These are phyloP conservation scores for Apiospora malaysiana DNA, from an alignment of 2,329 filamentous ascomycete species.

Conservation along the genomic window DNA sequence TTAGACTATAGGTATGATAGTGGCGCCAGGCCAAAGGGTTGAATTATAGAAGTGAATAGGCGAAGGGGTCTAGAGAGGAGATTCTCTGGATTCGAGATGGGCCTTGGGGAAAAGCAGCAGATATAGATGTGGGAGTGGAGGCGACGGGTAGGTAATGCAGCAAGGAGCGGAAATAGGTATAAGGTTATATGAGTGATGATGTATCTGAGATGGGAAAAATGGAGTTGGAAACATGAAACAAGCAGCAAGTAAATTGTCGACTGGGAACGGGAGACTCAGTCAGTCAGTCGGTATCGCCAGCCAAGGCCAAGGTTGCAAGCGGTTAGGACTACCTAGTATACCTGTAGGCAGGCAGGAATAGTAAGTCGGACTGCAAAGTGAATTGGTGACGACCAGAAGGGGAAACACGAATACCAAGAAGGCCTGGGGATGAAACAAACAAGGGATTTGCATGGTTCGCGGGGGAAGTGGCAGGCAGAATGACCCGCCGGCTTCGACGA, in stretches of 20 bases:
- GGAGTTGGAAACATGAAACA: constrained; percentile 20
- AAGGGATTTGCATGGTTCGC: neutral
- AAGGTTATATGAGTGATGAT: neutral
- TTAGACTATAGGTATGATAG: neutral
- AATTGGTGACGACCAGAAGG: neutral
- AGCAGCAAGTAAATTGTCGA: constrained; percentile 20
- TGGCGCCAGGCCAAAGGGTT: neutral
- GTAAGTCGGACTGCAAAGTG: neutral
- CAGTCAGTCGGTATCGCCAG: neutral
- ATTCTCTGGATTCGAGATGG: neutral
- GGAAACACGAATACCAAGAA: neutral
- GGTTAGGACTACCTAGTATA: neutral
- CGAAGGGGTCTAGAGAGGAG: neutral
- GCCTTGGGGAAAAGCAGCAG: neutral
- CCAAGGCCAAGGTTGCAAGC: neutral
- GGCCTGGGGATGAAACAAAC: neutral
- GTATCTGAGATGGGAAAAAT: constrained; percentile 8
- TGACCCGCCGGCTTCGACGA: neutral
- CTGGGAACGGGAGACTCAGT: neutral
- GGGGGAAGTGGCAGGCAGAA: neutral
- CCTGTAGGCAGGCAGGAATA: neutral
- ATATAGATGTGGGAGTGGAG: constrained; percentile 2
- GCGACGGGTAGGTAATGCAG: neutral
- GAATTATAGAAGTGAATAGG: constrained; percentile 1
- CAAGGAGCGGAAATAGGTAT: neutral